Percentiles rank a stretch among this genome's conserved stretches.
These are phyloP conservation scores for Adansonia rubrostipa DNA, from an alignment of 441 rosid species.

Conservation along the genomic window DNA sequence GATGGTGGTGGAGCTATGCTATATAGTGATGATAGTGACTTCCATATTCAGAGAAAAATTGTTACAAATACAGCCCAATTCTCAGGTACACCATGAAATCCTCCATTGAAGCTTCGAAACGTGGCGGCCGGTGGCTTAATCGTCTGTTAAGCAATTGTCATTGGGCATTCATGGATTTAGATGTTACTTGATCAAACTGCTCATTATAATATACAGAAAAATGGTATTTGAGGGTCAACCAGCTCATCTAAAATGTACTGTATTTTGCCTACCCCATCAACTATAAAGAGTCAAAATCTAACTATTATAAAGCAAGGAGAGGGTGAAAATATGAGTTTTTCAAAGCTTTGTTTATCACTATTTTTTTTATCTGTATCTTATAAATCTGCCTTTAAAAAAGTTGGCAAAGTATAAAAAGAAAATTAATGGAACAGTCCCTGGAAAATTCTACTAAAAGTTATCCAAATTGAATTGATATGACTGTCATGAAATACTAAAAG, in stretches of 20 bases:
- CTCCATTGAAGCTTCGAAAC: constrained; percentile 9
- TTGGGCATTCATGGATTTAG: constrained; percentile 16
- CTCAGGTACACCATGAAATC: neutral
- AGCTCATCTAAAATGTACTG: constrained; percentile 21
- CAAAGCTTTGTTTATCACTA: neutral
- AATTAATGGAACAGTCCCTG: neutral
- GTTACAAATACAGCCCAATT: neutral
- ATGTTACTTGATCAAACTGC: constrained; percentile 20
- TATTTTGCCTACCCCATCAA: constrained; percentile 22
- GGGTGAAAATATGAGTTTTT: neutral
- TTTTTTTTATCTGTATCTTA: neutral
- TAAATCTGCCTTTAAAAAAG: neutral
- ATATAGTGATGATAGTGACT: constrained; percentile 22
- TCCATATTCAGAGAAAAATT: constrained; percentile 17
- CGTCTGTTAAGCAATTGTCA: neutral
- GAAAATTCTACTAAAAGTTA: neutral
- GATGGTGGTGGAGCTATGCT: neutral
- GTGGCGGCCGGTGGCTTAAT: constrained; percentile 8
- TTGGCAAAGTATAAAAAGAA: neutral
- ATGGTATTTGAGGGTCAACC: constrained; percentile 23
- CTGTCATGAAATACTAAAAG: neutral
- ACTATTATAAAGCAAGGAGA: constrained; percentile 16
- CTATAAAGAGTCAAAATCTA: constrained; percentile 26
- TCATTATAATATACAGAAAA: constrained; percentile 18
- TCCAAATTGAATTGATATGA: neutral